Evolutionary conservation across 805 yeast species (phyloP).

Genomic region (Candida dajiaensis): DNA sequence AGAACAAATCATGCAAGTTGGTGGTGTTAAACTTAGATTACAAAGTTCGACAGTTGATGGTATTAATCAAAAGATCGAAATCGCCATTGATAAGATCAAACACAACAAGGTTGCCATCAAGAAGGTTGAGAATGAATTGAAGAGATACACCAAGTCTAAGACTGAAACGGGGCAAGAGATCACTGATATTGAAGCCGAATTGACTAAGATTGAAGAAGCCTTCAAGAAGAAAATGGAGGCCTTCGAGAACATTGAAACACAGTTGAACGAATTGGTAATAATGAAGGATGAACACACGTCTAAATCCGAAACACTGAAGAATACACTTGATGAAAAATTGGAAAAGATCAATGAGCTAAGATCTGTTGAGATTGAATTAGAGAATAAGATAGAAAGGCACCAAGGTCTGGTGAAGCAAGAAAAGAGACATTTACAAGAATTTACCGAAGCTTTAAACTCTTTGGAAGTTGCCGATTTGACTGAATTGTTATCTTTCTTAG

Average conservation of each 20-base stretch:
- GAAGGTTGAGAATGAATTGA: slow-evolving; percentile 59
- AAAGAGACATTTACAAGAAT: slow-evolving; percentile 29
- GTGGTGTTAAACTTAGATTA: slow-evolving; percentile 77
- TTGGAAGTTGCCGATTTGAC: slow-evolving; percentile 50
- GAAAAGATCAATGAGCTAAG: slow-evolving; percentile 48
- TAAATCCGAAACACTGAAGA: slow-evolving; percentile 36
- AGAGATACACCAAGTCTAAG: slow-evolving; percentile 45
- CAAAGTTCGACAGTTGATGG: slow-evolving; percentile 83
- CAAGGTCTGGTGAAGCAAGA: slow-evolving; percentile 36
- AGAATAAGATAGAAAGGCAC: slow-evolving; percentile 56
- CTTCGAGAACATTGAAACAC: slow-evolving; percentile 28
- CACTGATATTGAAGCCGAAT: slow-evolving; percentile 26
- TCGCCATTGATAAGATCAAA: slow-evolving; percentile 48
- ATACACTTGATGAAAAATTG: slow-evolving; percentile 32
- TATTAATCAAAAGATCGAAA: slow-evolving; percentile 57
- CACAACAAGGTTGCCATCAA: slow-evolving; percentile 49
- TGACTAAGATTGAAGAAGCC: slow-evolving; percentile 27
- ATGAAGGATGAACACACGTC: slow-evolving; percentile 34
- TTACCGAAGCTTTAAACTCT: slow-evolving; percentile 31
- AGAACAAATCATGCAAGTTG: slow-evolving; percentile 79
- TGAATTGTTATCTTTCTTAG: slow-evolving; percentile 16
- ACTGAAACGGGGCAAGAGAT: slow-evolving; percentile 44
- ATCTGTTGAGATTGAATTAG: slow-evolving; percentile 61
- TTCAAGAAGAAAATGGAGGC: slow-evolving; percentile 23
- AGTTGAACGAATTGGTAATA: slow-evolving; percentile 25